Evolutionary conservation across 805 yeast species (phyloP).

Genomic region (Lachancea waltii): DNA sequence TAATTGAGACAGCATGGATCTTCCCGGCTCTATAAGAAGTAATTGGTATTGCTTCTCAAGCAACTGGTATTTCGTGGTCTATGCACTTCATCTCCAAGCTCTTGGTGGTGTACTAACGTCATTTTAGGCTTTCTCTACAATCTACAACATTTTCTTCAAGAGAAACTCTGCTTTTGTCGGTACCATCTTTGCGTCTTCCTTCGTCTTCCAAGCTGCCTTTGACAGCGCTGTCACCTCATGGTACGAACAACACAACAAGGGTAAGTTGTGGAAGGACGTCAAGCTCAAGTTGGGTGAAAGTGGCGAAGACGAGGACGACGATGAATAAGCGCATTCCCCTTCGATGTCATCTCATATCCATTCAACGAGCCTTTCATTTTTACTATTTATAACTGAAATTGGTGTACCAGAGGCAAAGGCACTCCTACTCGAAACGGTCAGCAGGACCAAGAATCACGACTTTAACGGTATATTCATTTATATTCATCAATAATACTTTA

Average conservation of each 20-base stretch:
- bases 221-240: constrained; percentile 60
- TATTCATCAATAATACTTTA: not conserved
- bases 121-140: constrained; percentile 37
- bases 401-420: not conserved
- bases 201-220: constrained; percentile 74
- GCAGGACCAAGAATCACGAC: constrained; percentile 3
- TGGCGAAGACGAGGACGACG: constrained; percentile 50
- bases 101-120: constrained; percentile 3
- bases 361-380: not conserved
- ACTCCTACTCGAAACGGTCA: not conserved
- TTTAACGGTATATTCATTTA: constrained; percentile 2
- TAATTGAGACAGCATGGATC: too few relatives aligned
- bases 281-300: constrained; percentile 51
- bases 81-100: too few relatives aligned
- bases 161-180: constrained; percentile 88
- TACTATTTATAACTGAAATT: not conserved
- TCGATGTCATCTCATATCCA: not conserved
- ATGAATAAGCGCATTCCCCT: constrained; percentile 22
- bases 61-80: too few relatives aligned
- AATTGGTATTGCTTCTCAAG: too few relatives aligned
- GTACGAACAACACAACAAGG: constrained; percentile 75
- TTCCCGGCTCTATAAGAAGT: too few relatives aligned
- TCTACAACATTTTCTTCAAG: constrained; percentile 68
- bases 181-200: constrained; percentile 75
- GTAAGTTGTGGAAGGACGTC: constrained; percentile 81